These are phyloP conservation scores for Suillus paluster DNA, from an alignment of 768 basidiomycete genomes.

Conservation along the genomic window DNA sequence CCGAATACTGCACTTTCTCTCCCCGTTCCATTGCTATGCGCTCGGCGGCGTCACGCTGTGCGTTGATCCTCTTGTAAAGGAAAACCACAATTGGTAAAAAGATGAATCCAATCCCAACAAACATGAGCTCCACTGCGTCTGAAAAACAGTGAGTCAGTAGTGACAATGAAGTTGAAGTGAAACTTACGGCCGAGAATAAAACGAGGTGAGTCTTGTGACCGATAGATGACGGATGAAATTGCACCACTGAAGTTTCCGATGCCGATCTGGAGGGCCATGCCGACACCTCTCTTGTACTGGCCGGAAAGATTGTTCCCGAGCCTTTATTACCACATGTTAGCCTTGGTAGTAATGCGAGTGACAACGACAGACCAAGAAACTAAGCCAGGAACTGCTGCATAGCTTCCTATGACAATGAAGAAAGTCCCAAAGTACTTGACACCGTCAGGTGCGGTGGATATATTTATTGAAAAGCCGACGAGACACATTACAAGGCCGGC, in stretches of 20 bases:
- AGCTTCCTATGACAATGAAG: slow-evolving; percentile 66
- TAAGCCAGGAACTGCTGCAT: slow-evolving; percentile 61
- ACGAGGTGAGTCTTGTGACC: slow-evolving; percentile 57
- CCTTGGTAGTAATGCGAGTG: not conserved
- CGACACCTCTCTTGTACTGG: slow-evolving; percentile 71
- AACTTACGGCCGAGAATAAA: slow-evolving; percentile 46
- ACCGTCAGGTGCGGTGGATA: slow-evolving; percentile 52
- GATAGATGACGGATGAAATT: slow-evolving; percentile 65
- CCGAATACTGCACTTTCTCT: slow-evolving; percentile 21
- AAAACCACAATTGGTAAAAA: slow-evolving; percentile 51
- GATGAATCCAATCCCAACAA: slow-evolving; percentile 67
- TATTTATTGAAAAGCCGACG: slow-evolving; percentile 64
- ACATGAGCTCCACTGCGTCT: slow-evolving; percentile 72
- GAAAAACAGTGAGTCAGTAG: not conserved
- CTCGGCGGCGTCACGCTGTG: slow-evolving; percentile 45
- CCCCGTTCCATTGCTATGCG: slow-evolving; percentile 21
- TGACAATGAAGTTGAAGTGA: not conserved
- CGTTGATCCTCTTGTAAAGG: slow-evolving; percentile 60
- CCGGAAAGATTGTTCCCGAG: slow-evolving; percentile 36
- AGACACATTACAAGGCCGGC: slow-evolving; percentile 52
- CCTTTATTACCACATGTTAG: slow-evolving; percentile 1
- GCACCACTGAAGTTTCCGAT: slow-evolving; percentile 65
- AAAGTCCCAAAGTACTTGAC: slow-evolving; percentile 75
- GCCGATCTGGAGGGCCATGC: slow-evolving; percentile 52
- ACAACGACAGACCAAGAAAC: slow-evolving; percentile 55